Base-by-base conservation (phyloP, 441 rosid genomes). In the Populus hybrid region DNA sequence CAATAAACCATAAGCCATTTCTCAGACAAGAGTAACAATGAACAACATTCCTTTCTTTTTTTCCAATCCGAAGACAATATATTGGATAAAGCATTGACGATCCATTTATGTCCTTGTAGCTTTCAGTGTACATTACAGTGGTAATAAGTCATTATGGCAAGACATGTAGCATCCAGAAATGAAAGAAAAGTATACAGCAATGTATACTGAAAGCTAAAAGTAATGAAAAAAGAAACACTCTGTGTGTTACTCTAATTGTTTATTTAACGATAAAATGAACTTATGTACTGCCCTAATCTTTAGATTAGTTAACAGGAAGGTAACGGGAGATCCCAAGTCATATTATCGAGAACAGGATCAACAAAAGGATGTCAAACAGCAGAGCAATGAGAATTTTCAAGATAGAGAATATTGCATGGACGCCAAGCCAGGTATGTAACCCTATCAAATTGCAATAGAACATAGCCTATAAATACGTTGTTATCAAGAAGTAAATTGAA, bases 1-100 rank as follows among this genome's bases (percentile, higher is more conserved):
- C 38, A 42, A 35, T 64, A 72, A 14, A 67, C n/a, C 5, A 76
- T 20, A 26, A 38, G 76, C 80, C 80, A 61, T 31, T n/a, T 35
- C 23, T 72, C 40, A 75, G 6, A 8, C 26, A 72, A 50, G 53
- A 65, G 28, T 23, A 50, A 75, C 38, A 38, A 69, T 38, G 12
- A 50, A 28, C 9, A 53, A 50, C 20, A 40, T 23, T 72, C 42
- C 24, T 53, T 66, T 40, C 23, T 61, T 38, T 26, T 26, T 12
- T 21, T 20, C n/a, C 59, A 74, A 28, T 20, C n/a, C 59, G 64
- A 70, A 12, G 65, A 56, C 12, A 74, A 38, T 42, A 77, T 11
- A 33, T 29, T 38, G 42, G 9, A 59, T 24, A 45, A 23, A 8
- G 5, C 11, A 11, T 69, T 20, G 6, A 26, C 1, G n/a, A 35